Evolutionary conservation across 2,329 filamentous ascomycete genomes (phyloP).

Genomic region (Pseudogymnoascus sp.): DNA sequence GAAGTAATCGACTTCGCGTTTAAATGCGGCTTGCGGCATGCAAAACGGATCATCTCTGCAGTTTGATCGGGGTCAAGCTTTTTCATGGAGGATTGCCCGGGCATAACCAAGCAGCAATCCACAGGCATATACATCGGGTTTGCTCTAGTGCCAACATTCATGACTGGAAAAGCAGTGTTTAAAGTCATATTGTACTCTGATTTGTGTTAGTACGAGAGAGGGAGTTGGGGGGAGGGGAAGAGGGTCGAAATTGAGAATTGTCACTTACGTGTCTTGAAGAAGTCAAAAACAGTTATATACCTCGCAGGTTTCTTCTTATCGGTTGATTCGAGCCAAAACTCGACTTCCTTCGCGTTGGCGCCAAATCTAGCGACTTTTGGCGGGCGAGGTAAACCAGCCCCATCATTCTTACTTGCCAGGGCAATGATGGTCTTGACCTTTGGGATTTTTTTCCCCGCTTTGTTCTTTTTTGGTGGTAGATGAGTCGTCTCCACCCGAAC

Average conservation of each 20-base stretch:
- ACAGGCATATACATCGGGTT: constrained; percentile 59
- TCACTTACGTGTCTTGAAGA: constrained; percentile 37
- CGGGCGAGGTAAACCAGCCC: constrained; percentile 26
- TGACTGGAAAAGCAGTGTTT: constrained; percentile 44
- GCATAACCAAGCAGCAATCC: constrained; percentile 56
- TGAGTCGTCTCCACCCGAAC: constrained; percentile 37
- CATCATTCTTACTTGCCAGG: constrained; percentile 36
- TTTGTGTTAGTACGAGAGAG: constrained; percentile 8
- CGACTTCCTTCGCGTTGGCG: constrained; percentile 44
- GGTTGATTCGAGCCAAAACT: constrained; percentile 43
- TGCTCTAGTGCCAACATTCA: constrained; percentile 55
- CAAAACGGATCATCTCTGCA: constrained; percentile 62
- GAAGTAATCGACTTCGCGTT: constrained; percentile 61
- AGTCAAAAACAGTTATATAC: constrained; percentile 46
- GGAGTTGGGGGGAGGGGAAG: not conserved
- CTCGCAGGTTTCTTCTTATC: constrained; percentile 28
- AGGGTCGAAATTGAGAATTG: not conserved
- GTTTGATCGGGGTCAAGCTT: constrained; percentile 57
- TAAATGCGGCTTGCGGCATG: constrained; percentile 56
- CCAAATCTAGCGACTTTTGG: constrained; percentile 32
- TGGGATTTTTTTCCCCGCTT: constrained; percentile 27
- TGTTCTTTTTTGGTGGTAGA: constrained; percentile 28
- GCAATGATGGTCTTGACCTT: constrained; percentile 39
- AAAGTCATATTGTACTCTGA: constrained; percentile 23
- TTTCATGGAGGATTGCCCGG: constrained; percentile 55